Evolutionary conservation across 805 yeast species (phyloP).

Genomic region (Yamadazyma takamatsuzukensis): DNA sequence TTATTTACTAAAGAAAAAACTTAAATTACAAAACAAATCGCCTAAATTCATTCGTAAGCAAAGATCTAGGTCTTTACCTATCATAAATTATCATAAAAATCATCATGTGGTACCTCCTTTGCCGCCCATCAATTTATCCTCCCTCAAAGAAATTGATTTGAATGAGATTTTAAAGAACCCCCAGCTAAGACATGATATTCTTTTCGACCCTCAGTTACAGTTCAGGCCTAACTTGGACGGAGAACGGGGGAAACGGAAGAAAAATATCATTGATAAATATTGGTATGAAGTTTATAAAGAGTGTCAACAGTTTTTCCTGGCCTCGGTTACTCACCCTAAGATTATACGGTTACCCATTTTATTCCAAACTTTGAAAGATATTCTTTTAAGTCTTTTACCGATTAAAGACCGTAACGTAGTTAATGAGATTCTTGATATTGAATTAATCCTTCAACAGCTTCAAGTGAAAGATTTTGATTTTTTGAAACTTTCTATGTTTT

Average conservation of each 20-base stretch:
- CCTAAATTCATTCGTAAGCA: slow-evolving; percentile 21
- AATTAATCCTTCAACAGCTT: slow-evolving; percentile 71
- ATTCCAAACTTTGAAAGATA: slow-evolving; percentile 74
- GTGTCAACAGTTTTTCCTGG: slow-evolving; percentile 42
- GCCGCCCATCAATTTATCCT: slow-evolving; percentile 82
- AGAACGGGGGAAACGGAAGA: slow-evolving; percentile 81
- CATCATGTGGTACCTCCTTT: slow-evolving; percentile 40
- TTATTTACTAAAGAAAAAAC: slow-evolving; percentile 8
- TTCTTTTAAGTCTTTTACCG: slow-evolving; percentile 72
- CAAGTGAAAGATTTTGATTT: slow-evolving; percentile 69
- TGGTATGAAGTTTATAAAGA: slow-evolving; percentile 78
- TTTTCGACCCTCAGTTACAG: slow-evolving; percentile 88
- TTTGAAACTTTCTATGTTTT: slow-evolving; percentile 67
- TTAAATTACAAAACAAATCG: slow-evolving; percentile 6
- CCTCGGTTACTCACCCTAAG: slow-evolving; percentile 16
- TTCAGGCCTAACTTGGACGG: slow-evolving; percentile 90
- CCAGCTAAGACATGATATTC: slow-evolving; percentile 86
- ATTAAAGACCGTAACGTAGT: slow-evolving; percentile 66
- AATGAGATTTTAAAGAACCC: slow-evolving; percentile 89
- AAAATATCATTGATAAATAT: slow-evolving; percentile 70
- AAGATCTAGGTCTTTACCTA: slow-evolving; percentile 40
- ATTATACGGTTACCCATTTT: slow-evolving; percentile 58
- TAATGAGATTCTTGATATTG: slow-evolving; percentile 71
- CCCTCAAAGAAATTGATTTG: slow-evolving; percentile 80
- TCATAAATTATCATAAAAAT: slow-evolving; percentile 27